A percentile compares a stretch with the other conserved stretches of the same genome.
These are phyloP conservation scores for Thelephora ganbajun DNA, from an alignment of 768 basidiomycete genomes.

Conservation along the genomic window DNA sequence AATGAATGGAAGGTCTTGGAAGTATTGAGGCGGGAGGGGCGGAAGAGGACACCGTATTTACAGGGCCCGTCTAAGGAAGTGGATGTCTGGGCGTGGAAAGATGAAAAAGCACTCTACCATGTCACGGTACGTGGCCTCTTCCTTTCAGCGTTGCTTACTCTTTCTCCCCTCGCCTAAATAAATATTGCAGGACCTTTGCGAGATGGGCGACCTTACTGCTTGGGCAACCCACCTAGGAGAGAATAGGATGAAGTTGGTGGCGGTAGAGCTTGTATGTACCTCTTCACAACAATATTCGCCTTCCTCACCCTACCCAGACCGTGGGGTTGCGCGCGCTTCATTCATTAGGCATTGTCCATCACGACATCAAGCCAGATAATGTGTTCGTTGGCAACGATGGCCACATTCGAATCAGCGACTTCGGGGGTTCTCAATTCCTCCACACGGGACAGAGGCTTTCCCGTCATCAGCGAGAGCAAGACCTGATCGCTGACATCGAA, in stretches of 20 bases:
- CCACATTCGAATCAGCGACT: slow-evolving; percentile 5
- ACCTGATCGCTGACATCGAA: background rate
- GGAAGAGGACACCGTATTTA: background rate
- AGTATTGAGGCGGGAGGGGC: background rate
- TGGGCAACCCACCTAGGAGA: too few relatives aligned
- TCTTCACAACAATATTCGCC: background rate
- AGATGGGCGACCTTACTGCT: too few relatives aligned
- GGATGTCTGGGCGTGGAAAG: background rate
- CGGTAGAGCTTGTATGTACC: background rate
- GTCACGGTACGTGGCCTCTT: background rate
- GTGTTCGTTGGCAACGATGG: slow-evolving; percentile 4
- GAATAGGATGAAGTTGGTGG: background rate
- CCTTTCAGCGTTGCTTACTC: background rate
- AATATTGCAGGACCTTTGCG: too few relatives aligned
- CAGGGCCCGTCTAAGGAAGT: background rate
- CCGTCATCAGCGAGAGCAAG: background rate
- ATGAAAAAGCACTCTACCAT: background rate
- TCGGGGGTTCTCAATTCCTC: slow-evolving; percentile 4
- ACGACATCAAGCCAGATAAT: slow-evolving; percentile 8
- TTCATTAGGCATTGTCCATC: slow-evolving; percentile 4
- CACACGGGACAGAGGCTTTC: background rate
- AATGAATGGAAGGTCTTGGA: background rate
- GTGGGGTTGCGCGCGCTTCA: slow-evolving; percentile 3
- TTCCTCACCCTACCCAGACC: background rate
- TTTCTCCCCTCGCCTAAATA: background rate